Conservation (phyloP, 805 yeast genomes). For the Zygotorulaspora sp. region DNA sequence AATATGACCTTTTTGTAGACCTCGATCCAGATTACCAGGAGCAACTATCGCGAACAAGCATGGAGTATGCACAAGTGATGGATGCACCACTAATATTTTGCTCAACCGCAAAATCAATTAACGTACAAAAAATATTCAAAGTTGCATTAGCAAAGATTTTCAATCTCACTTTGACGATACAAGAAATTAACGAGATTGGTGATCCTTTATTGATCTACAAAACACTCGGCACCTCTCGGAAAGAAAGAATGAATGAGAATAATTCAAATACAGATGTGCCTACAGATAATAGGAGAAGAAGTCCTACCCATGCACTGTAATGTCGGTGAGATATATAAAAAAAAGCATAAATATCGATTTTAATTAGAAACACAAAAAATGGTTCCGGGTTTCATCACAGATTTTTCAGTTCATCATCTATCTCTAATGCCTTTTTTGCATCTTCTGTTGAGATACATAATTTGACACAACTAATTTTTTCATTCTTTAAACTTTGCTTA, state of each 20-base stretch:
- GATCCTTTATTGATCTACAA: conserved; percentile 81
- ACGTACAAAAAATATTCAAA: conserved; percentile 90
- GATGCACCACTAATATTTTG: conserved; percentile 79
- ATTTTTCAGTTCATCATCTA: conserved; percentile 46
- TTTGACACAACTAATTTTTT: conserved; percentile 59
- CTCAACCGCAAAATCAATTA: conserved; percentile 87
- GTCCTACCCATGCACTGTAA: not conserved
- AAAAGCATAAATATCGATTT: not conserved
- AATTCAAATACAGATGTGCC: conserved; percentile 1
- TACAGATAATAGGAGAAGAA: conserved; percentile 7
- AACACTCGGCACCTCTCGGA: conserved; percentile 20
- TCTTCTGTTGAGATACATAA: conserved; percentile 71
- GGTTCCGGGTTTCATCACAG: conserved; percentile 13
- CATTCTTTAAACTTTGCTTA: conserved; percentile 64
- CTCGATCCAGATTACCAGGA: conserved; percentile 75
- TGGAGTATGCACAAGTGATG: conserved; percentile 85
- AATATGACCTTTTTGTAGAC: conserved; percentile 82
- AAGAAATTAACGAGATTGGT: conserved; percentile 81
- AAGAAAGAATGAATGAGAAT: not conserved
- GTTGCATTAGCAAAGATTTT: conserved; percentile 86
- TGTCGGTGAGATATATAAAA: not conserved
- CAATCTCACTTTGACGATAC: conserved; percentile 74
- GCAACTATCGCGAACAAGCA: conserved; percentile 77
- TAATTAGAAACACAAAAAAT: not conserved
- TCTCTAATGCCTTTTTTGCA: conserved; percentile 52